Conservation (phyloP, 2,329 filamentous ascomycete species). For the Clarireedia monteithiana region DNA sequence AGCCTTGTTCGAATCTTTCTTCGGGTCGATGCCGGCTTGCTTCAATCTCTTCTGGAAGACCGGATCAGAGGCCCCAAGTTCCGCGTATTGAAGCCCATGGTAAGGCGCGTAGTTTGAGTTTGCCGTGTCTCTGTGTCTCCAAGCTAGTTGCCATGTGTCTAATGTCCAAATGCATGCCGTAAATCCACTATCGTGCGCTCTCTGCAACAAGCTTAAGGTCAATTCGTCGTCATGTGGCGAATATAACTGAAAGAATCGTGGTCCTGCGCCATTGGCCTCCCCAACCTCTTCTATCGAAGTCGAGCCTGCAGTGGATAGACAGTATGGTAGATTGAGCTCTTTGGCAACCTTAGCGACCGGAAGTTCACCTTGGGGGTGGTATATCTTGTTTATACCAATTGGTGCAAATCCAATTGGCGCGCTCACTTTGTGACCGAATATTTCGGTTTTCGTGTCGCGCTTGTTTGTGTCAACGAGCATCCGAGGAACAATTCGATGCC, state of each 20-base stretch:
- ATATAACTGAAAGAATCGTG: conserved; percentile 57
- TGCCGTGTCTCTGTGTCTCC: conserved; percentile 50
- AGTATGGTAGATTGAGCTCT: conserved; percentile 53
- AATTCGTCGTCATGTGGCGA: conserved; percentile 55
- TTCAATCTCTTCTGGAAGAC: conserved; percentile 48
- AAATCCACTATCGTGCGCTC: conserved; percentile 47
- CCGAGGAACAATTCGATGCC: conserved; percentile 53
- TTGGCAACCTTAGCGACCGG: conserved; percentile 49
- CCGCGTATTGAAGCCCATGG: conserved; percentile 36
- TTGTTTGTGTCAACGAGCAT: conserved; percentile 51
- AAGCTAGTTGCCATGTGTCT: conserved; percentile 57
- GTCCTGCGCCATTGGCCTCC: conserved; percentile 42
- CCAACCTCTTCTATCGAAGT: conserved; percentile 49
- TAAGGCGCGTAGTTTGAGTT: conserved; percentile 57
- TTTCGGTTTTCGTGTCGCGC: conserved; percentile 47
- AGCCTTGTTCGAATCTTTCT: conserved; percentile 43
- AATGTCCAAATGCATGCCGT: conserved; percentile 51
- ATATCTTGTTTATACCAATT: conserved; percentile 59
- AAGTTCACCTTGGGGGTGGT: conserved; percentile 49
- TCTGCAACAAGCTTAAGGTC: conserved; percentile 45
- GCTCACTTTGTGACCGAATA: conserved; percentile 52
- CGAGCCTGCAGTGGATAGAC: conserved; percentile 47
- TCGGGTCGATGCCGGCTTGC: conserved; percentile 45
- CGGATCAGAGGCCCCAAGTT: conserved; percentile 50
- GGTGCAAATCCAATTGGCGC: conserved; percentile 58